Conservation (phyloP, 2,329 filamentous ascomycete genomes). For the Claviceps pazoutovae region DNA sequence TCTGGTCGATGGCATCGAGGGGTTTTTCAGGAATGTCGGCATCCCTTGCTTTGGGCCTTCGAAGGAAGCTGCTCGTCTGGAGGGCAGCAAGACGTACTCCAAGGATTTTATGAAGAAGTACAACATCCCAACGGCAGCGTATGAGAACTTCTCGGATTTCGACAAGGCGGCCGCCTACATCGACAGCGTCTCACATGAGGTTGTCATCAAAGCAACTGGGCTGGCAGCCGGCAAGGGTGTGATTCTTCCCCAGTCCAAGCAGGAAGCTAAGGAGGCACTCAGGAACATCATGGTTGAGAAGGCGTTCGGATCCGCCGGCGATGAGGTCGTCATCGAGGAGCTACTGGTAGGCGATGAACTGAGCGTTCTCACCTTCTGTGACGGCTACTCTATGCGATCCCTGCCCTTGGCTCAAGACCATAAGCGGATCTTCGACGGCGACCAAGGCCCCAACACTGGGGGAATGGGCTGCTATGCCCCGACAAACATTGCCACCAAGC, state of each 20-base stretch:
- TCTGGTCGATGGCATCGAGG: slow-evolving; percentile 77
- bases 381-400: slow-evolving; percentile 71
- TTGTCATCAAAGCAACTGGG: slow-evolving; percentile 90
- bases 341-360: slow-evolving; percentile 84
- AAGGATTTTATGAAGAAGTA: slow-evolving; percentile 96
- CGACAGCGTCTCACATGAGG: slow-evolving; percentile 52
- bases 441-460: slow-evolving; percentile 84
- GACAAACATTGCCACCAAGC: slow-evolving; percentile 61
- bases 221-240: slow-evolving; percentile 93
- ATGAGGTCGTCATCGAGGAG: slow-evolving; percentile 92
- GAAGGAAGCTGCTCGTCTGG: slow-evolving; percentile 72
- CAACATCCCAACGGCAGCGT: slow-evolving; percentile 78
- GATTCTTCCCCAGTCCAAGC: slow-evolving; percentile 67
- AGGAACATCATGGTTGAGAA: slow-evolving; percentile 82
- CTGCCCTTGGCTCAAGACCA: slow-evolving; percentile 91
- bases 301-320: slow-evolving; percentile 74
- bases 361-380: slow-evolving; percentile 80
- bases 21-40: slow-evolving; percentile 59
- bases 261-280: slow-evolving; percentile 69
- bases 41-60: slow-evolving; percentile 80
- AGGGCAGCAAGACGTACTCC: slow-evolving; percentile 92
- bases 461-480: slow-evolving; percentile 97
- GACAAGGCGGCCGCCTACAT: slow-evolving; percentile 61
- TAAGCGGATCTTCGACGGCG: slow-evolving; percentile 85
- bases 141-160: slow-evolving; percentile 76